phyloP scores from a whole-genome alignment of 139 green algal genomes.

The Gonium pectorale region DNA sequence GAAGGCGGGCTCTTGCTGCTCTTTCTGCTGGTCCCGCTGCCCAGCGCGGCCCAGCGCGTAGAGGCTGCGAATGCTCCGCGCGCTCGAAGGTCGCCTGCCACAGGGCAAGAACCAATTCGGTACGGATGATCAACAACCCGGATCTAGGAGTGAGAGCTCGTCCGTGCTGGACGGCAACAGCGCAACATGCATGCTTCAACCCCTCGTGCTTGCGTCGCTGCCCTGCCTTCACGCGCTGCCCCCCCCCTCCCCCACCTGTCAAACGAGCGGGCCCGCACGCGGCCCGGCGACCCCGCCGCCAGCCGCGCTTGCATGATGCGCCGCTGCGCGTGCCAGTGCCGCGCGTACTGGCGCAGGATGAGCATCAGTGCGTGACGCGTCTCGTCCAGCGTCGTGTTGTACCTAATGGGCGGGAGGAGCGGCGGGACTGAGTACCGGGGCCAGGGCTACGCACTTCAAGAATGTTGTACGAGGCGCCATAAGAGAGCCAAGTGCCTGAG shows the following conservation, averaged over 20 bases:
- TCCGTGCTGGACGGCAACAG: too few species aligned
- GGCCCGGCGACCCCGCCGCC: not conserved
- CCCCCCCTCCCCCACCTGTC: constrained; percentile 22
- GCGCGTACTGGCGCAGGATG: constrained; percentile 35
- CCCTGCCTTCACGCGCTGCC: not conserved
- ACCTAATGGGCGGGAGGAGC: not conserved
- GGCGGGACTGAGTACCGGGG: too few species aligned
- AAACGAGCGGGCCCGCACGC: not conserved
- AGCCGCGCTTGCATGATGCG: not conserved
- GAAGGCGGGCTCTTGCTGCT: too few species aligned
- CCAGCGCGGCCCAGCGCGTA: not conserved
- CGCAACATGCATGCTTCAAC: too few species aligned
- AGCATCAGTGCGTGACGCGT: constrained; percentile 32
- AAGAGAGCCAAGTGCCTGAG: too few species aligned
- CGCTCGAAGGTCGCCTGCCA: constrained; percentile 18
- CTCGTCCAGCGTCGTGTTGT: constrained; percentile 15
- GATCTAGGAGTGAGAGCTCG: too few species aligned
- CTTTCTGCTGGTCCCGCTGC: too few species aligned
- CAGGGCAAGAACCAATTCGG: too few species aligned
- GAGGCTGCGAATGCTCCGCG: not conserved
- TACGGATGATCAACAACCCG: too few species aligned
- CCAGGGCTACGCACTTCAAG: too few species aligned
- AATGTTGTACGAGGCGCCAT: too few species aligned
- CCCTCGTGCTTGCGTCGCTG: not conserved
- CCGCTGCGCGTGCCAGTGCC: constrained; percentile 31